A percentile compares a stretch with the other conserved stretches of the same genome.
Evolutionary conservation across 2,329 filamentous ascomycete genomes (phyloP).

Genomic region (Cordyceps pruinosa): DNA sequence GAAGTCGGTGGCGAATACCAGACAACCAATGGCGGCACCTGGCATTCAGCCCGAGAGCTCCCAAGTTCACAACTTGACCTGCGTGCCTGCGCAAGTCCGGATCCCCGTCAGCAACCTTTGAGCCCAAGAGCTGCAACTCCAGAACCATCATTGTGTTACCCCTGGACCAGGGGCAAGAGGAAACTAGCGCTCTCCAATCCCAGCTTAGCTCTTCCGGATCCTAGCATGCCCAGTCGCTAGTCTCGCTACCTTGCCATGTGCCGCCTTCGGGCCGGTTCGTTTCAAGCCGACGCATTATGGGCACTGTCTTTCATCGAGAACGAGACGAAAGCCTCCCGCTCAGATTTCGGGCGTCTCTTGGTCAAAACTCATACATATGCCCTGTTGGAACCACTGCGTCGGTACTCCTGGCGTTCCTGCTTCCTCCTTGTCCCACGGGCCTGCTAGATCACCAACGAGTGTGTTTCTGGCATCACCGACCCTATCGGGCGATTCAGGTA

Average conservation of each 20-base stretch:
- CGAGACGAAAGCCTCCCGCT: neutral
- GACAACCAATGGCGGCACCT: neutral
- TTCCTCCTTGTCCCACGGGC: neutral
- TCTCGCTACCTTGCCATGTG: slow-evolving; percentile 9
- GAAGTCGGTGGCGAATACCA: neutral
- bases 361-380: no score
- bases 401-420: neutral
- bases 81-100: no score
- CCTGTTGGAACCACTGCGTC: neutral
- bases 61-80: no score
- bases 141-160: neutral
- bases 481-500: neutral
- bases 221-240: slow-evolving; percentile 3
- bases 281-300: neutral
- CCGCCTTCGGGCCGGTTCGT: slow-evolving; percentile 8
- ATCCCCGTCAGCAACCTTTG: neutral
- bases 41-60: no score
- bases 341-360: neutral
- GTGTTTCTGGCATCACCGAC: neutral
- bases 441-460: no score
- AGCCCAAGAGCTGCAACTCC: neutral
- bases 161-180: slow-evolving; percentile 4
- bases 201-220: slow-evolving; percentile 1
- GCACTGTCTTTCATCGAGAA: neutral
- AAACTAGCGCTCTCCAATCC: neutral